A percentile compares a stretch with the other conserved stretches of the same genome.
Conservation (phyloP, 2,329 filamentous ascomycete species). For the Helotiales sp. region DNA sequence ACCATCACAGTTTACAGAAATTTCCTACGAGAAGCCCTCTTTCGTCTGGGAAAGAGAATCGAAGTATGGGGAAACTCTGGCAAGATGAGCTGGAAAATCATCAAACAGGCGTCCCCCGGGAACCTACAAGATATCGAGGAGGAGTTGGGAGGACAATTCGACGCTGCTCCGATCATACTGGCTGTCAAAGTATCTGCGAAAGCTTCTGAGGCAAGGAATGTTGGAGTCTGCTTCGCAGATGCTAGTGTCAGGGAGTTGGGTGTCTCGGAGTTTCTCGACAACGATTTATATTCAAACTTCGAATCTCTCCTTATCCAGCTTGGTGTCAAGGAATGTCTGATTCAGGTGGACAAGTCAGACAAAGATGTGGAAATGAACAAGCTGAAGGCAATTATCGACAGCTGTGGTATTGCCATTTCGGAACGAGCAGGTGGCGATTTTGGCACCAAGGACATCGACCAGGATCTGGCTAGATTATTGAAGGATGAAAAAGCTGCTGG, state of each 20-base stretch:
- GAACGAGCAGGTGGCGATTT: slow-evolving; percentile 81
- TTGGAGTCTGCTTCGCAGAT: slow-evolving; percentile 97
- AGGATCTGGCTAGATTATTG: slow-evolving; percentile 85
- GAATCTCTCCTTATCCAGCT: slow-evolving; percentile 96
- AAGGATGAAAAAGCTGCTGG: slow-evolving; percentile 82
- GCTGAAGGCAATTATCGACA: slow-evolving; percentile 86
- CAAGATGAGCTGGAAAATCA: slow-evolving; percentile 89
- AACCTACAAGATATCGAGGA: slow-evolving; percentile 98
- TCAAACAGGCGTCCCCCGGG: slow-evolving; percentile 91
- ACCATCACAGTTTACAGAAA: slow-evolving; percentile 93
- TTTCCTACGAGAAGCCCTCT: slow-evolving; percentile 91
- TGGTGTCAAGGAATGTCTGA: slow-evolving; percentile 88
- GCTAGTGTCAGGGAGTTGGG: slow-evolving; percentile 94
- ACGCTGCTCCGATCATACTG: slow-evolving; percentile 91
- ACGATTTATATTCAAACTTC: slow-evolving; percentile 97
- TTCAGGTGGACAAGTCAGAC: slow-evolving; percentile 78
- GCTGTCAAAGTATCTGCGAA: slow-evolving; percentile 93
- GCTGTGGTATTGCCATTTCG: slow-evolving; percentile 87
- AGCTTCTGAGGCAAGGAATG: slow-evolving; percentile 79
- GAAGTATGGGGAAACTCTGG: slow-evolving; percentile 85
- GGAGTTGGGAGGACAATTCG: slow-evolving; percentile 87
- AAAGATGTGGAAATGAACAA: slow-evolving; percentile 91
- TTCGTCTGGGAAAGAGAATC: slow-evolving; percentile 86
- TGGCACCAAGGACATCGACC: slow-evolving; percentile 89
- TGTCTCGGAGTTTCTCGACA: slow-evolving; percentile 98